These are phyloP conservation scores for Penicillium psychrosexuale DNA, from an alignment of 2,329 filamentous ascomycete species.

Conservation along the genomic window DNA sequence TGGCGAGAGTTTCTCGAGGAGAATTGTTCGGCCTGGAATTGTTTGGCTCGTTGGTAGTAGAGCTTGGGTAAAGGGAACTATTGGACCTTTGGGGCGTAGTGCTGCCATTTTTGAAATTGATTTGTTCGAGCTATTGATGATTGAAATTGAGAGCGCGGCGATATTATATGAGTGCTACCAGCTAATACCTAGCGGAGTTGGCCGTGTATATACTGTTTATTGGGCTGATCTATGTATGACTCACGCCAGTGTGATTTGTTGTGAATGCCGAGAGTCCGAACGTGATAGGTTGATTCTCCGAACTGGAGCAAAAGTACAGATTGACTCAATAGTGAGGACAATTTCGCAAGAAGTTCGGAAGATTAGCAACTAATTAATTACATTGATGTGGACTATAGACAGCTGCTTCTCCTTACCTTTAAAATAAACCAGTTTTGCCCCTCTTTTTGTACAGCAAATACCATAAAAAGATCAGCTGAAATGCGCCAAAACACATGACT, in stretches of 20 bases:
- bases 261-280: neutral
- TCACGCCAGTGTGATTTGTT: slow-evolving; percentile 3
- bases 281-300: neutral
- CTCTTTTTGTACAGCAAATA: slow-evolving; percentile 17
- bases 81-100: slow-evolving; percentile 10
- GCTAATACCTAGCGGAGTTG: neutral
- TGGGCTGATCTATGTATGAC: neutral
- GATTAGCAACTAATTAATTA: neutral
- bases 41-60: slow-evolving; percentile 7
- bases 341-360: neutral
- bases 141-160: neutral
- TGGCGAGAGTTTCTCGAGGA: slow-evolving; percentile 26
- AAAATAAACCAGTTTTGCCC: slow-evolving; percentile 20
- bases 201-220: no score
- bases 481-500: slow-evolving; percentile 40
- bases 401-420: neutral
- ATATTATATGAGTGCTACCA: neutral
- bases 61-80: slow-evolving; percentile 9
- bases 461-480: slow-evolving; percentile 28
- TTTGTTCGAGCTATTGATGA: neutral
- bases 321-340: neutral
- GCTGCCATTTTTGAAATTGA: neutral
- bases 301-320: neutral
- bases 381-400: neutral
- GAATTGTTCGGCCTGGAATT: slow-evolving; percentile 26